Evolutionary conservation across 2,329 filamentous ascomycete genomes (phyloP), one percentile per base, ranked within the genome.

Genomic region (Fusarium buxicola): DNA sequence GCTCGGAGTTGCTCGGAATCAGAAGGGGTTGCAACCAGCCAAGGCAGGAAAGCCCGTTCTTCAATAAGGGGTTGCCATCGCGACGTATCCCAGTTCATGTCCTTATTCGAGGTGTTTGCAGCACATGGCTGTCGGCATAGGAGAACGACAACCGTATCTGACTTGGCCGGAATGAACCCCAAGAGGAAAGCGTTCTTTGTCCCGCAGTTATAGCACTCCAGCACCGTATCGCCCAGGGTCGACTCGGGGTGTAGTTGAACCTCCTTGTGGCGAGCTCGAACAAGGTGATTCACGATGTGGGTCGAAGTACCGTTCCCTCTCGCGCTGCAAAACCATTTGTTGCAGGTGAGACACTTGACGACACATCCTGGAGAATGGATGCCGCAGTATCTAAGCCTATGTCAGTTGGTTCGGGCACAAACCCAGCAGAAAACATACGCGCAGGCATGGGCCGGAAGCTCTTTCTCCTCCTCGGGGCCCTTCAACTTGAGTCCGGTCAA

Each of bases 51-150:
- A 13, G 93, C 95, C 45, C 95, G 92, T 73, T 99, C 95, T 77
- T 97, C 94, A 65, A 99, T 98, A 56, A 99, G 83, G 11, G 95
- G 95, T 75, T 98, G 94, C 95, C 95, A 99, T 74, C 94, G 89
- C 24, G 94, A 96, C 7, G 94, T 96, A 76, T 99, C 95, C 95
- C 95, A 99, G 76, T 95, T 99, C 94, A 99, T 98, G 73, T 99
- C 95, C 79, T 99, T 99, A 66, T 92, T 94, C 30, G 95, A 98
- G 2, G 94, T 91, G 80, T 92, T 94, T 25, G 95, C 90, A 30
- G 94, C 95, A 77, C 95, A 99, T 41, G 95, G 95, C 77, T 98
- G 95, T 60, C 95, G 93, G 76, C 95, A 99, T 32, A 99, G 86
- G 39, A 99, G 87, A 21, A 99, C 95, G 8, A 99, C 96, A 25